Percentiles rank a stretch among this genome's conserved stretches.
Evolutionary conservation across 176 grass and related monocot species (phyloP).

Genomic region (Themeda triandra): DNA sequence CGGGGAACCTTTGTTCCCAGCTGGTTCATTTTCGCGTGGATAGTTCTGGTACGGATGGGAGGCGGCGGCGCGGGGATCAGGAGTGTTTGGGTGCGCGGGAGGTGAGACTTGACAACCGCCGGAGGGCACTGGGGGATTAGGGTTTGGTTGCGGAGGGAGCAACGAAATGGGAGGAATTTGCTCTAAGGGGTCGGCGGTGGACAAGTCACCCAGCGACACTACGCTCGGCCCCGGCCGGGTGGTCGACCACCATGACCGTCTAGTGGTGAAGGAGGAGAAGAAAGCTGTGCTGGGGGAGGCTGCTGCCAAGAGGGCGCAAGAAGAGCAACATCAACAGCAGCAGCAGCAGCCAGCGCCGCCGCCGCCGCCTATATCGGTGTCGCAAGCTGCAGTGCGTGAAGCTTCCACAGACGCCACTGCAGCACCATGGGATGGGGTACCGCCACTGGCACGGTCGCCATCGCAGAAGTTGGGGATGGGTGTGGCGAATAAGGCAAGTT

Average conservation of each 20-base stretch:
- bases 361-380: background rate
- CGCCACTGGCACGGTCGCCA: slow-evolving; percentile 49
- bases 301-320: slow-evolving; percentile 51
- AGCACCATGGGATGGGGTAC: slow-evolving; percentile 39
- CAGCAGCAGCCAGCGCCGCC: background rate
- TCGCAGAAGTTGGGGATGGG: slow-evolving; percentile 64
- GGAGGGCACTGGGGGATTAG: slow-evolving; percentile 5
- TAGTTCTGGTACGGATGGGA: slow-evolving; percentile 10
- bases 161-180: slow-evolving; percentile 69
- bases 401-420: background rate
- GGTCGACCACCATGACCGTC: slow-evolving; percentile 34
- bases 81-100: background rate
- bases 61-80: slow-evolving; percentile 17
- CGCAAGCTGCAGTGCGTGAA: background rate
- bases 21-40: slow-evolving; percentile 19
- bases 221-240: slow-evolving; percentile 55
- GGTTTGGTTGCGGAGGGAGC: slow-evolving; percentile 8
- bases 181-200: slow-evolving; percentile 77
- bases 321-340: slow-evolving; percentile 33
- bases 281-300: slow-evolving; percentile 24
- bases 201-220: slow-evolving; percentile 95
- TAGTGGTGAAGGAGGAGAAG: slow-evolving; percentile 22
- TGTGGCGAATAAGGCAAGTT: slow-evolving; percentile 72
- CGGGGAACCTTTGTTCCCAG: background rate
- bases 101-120: slow-evolving; percentile 8